Percentiles rank a stretch among this genome's conserved stretches.
phyloP scores from a whole-genome alignment of 1,284 basidiomycete species.

The Ceratobasidium sp. region DNA sequence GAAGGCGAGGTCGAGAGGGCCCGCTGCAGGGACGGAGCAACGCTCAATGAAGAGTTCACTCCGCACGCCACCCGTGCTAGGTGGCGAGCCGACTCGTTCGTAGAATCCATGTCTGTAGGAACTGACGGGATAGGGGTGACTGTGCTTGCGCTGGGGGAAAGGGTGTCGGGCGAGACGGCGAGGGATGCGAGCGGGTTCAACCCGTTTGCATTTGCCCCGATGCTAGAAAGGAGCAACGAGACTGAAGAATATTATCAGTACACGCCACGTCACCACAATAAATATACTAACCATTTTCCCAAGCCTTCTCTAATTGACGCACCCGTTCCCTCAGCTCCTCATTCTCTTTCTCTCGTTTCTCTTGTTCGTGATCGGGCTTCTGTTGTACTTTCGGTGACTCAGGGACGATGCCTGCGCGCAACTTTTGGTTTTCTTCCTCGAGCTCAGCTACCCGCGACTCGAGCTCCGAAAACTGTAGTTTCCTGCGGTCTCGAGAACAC shows the following conservation, averaged over 20 bases:
- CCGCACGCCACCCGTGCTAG: constrained; percentile 92
- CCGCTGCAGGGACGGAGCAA: constrained; percentile 87
- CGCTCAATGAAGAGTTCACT: constrained; percentile 62
- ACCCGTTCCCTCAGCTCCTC: constrained; percentile 73
- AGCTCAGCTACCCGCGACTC: constrained; percentile 60
- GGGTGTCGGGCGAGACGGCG: constrained; percentile 52
- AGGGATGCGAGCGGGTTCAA: constrained; percentile 50
- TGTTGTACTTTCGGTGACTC: constrained; percentile 44
- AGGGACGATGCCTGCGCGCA: constrained; percentile 56
- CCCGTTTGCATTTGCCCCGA: constrained; percentile 47
- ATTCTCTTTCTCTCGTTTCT: constrained; percentile 72
- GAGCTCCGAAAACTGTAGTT: constrained; percentile 72
- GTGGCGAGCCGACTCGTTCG: constrained; percentile 81
- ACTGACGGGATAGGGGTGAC: constrained; percentile 51
- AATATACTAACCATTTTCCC: constrained; percentile 80
- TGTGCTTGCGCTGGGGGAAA: constrained; percentile 52
- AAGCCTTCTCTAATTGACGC: constrained; percentile 74
- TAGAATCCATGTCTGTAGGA: constrained; percentile 54
- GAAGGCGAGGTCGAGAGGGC: constrained; percentile 52
- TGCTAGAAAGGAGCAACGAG: constrained; percentile 53
- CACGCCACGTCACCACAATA: constrained; percentile 26
- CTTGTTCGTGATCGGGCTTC: constrained; percentile 52
- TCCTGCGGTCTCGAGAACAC: constrained; percentile 82
- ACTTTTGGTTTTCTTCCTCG: constrained; percentile 61
- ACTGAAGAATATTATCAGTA: constrained; percentile 64